Percentiles rank a stretch among this genome's conserved stretches.
Evolutionary conservation across 2,329 filamentous ascomycete species (phyloP).

Genomic region (Lasiodiplodia theobromae): DNA sequence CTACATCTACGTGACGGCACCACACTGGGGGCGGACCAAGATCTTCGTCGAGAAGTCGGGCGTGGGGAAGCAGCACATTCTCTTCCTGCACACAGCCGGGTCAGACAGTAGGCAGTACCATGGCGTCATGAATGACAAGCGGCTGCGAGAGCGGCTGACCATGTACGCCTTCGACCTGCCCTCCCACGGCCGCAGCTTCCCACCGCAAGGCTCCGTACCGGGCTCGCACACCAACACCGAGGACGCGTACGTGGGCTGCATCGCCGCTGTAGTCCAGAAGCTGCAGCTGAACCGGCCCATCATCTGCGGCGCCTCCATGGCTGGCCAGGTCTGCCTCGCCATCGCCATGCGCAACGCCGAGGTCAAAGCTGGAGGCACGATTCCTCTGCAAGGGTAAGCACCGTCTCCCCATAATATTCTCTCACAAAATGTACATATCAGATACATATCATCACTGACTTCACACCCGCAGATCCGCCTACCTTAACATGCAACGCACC

Average conservation of each 20-base stretch:
- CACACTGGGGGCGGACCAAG: conserved; percentile 58
- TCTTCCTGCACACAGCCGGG: conserved; percentile 56
- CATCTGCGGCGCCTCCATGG: conserved; percentile 60
- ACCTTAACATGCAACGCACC: conserved; percentile 52
- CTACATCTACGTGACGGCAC: conserved; percentile 56
- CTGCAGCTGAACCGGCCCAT: conserved; percentile 52
- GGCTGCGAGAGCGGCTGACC: conserved; percentile 55
- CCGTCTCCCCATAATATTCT: not conserved
- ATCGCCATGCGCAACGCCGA: conserved; percentile 56
- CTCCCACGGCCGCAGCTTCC: conserved; percentile 58
- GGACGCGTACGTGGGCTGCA: conserved; percentile 47
- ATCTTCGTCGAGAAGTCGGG: conserved; percentile 59
- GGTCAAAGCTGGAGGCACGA: conserved; percentile 55
- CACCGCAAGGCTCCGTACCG: conserved; percentile 49
- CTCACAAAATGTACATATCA: not conserved
- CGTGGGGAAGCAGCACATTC: conserved; percentile 54
- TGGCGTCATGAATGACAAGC: conserved; percentile 58
- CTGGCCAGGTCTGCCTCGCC: conserved; percentile 57
- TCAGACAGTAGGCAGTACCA: conserved; percentile 59
- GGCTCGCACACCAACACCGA: conserved; percentile 59
- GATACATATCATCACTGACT: not conserved
- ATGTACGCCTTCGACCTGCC: conserved; percentile 61
- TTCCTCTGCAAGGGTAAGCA: conserved; percentile 54
- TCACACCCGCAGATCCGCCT: conserved; percentile 41
- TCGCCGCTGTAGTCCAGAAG: conserved; percentile 33